Percentiles rank a stretch among this genome's conserved stretches.
Evolutionary conservation across 2,329 filamentous ascomycete genomes (phyloP).

Genomic region (Aspergillus carbonarius): DNA sequence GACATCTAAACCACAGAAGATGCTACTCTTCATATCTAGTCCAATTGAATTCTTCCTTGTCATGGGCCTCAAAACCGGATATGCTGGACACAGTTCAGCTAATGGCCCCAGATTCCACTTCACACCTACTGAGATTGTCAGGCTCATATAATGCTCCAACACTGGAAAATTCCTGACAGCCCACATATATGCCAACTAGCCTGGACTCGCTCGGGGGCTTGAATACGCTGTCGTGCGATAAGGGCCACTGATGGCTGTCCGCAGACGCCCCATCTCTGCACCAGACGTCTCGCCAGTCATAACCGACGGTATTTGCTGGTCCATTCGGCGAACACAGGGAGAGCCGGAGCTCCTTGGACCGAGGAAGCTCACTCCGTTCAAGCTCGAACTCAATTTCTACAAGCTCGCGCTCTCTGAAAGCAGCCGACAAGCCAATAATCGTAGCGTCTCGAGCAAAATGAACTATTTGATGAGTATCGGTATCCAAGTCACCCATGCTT

Average conservation of each 20-base stretch:
- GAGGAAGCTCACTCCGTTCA: background rate
- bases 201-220: background rate
- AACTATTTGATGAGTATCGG: background rate
- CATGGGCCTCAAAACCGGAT: too few relatives aligned
- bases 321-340: background rate
- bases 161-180: slow-evolving; percentile 1
- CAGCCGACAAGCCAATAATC: slow-evolving; percentile 5
- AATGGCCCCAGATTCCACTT: too few relatives aligned
- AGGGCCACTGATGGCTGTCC: background rate
- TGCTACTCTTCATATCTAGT: too few relatives aligned
- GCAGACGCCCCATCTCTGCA: slow-evolving; percentile 1
- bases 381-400: slow-evolving; percentile 8
- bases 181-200: slow-evolving; percentile 7
- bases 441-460: background rate
- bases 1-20: too few relatives aligned
- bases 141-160: slow-evolving; percentile 11
- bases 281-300: slow-evolving; percentile 7
- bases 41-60: too few relatives aligned
- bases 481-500: background rate
- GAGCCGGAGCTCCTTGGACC: background rate
- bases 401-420: background rate
- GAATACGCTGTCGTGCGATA: background rate
- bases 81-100: too few relatives aligned
- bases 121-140: background rate
- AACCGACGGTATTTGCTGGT: background rate